phyloP scores from a whole-genome alignment of 1,284 basidiomycete species.

The Xerocomus nothofagi region DNA sequence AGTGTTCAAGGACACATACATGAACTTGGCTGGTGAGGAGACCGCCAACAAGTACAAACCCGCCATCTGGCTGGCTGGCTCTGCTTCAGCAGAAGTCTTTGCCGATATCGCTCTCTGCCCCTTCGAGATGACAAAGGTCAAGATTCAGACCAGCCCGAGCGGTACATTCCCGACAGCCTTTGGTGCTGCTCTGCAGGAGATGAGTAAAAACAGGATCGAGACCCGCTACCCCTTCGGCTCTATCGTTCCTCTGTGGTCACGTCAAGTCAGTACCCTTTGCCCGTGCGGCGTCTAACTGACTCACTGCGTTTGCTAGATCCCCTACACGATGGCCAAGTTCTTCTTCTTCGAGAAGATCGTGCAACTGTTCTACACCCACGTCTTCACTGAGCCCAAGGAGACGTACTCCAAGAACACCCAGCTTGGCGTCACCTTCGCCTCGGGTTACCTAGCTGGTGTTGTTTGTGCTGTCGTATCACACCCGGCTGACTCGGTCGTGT shows the following conservation, averaged over 20 bases:
- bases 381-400: constrained; percentile 73
- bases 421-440: constrained; percentile 79
- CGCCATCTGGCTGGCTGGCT: constrained; percentile 91
- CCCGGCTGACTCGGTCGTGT: constrained; percentile 79
- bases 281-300: neutral
- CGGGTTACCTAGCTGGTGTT: constrained; percentile 80
- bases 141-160: constrained; percentile 71
- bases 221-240: constrained; percentile 81
- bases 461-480: constrained; percentile 81
- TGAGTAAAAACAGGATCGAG: constrained; percentile 60
- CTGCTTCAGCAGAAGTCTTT: constrained; percentile 92
- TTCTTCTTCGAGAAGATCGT: constrained; percentile 84
- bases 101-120: constrained; percentile 88
- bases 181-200: constrained; percentile 62
- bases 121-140: constrained; percentile 82
- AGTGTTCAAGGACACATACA: constrained; percentile 91
- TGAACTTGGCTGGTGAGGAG: constrained; percentile 86
- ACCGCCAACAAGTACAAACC: constrained; percentile 85
- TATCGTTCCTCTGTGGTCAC: constrained; percentile 77
- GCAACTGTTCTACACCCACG: constrained; percentile 71
- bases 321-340: constrained; percentile 88
- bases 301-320: constrained; percentile 49
- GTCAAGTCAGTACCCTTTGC: constrained; percentile 53
- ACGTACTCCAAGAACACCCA: constrained; percentile 69
- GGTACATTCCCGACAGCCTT: constrained; percentile 76